Base-by-base conservation (phyloP, 2,329 filamentous ascomycete species). In the Aureobasidium sp. region DNA sequence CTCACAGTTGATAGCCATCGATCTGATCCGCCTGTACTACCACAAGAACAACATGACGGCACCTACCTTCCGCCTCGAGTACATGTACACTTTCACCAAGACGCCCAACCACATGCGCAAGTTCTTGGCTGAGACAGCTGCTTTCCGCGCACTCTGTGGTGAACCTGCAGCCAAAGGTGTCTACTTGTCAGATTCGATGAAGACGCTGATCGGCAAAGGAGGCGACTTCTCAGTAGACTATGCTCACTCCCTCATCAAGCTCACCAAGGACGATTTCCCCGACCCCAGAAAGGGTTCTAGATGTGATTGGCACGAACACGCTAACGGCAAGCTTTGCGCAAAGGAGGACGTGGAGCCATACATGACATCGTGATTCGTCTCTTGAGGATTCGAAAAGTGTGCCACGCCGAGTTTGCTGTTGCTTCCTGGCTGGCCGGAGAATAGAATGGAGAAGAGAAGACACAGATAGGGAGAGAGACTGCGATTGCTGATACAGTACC, bases 1-100 rank as follows among this genome's bases (percentile, higher is more conserved):
- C 61, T 62, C 24, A 64, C 31, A 14, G 22, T 35, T 5, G 12
- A 17, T 45, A 71, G 70, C 70, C 35, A 70, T 73, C 63, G 70
- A 74, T 61, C 65, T 68, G 39, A 64, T 69, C 39, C 68, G 72
- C 42, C 48, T 61, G 53, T 73, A 74, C 67, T 74, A 74, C 67
- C 64, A 63, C 33, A 42, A 39, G 29, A 60, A 67, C 47, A 66
- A 67, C 61, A 69, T 73, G 69, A 73, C 72, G 15, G 71, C 72
- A 17, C 67, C 72, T 2, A 65, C 72, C 17, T 74, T 71, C 64
- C 69, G 72, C 33, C 66, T 74, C 39, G 71, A 74, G 62, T 74
- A 73, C 67, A 68, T 74, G 50, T 73, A 72, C 67, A 64, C 66
- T 22, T 67, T 64, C 64, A 71, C 70, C 4, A 31, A 54, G 14